Evolutionary conservation across 73 alveolate genomes (phyloP).

Genomic region (Breviolum minutum): DNA sequence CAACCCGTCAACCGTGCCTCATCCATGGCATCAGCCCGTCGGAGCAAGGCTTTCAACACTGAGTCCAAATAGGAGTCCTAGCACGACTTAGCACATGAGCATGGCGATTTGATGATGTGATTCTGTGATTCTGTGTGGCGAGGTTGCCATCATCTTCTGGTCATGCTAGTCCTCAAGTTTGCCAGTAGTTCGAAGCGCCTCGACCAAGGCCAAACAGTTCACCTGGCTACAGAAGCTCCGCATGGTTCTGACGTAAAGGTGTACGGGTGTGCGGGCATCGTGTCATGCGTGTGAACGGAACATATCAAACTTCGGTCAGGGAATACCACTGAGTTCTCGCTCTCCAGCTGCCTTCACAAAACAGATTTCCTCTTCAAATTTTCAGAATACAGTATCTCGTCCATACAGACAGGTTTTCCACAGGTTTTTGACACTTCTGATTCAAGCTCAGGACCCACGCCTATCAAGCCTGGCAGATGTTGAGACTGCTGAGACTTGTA

Average conservation of each 20-base stretch:
- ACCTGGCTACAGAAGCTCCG: neutral
- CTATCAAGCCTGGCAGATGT: no score
- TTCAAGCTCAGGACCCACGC: no score
- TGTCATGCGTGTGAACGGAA: no score
- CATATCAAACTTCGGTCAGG: neutral
- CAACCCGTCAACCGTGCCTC: neutral
- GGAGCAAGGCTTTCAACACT: neutral
- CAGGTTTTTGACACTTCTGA: no score
- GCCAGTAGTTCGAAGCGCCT: neutral
- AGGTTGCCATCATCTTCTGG: no score
- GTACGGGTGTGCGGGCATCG: no score
- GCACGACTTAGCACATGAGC: neutral
- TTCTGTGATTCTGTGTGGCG: neutral
- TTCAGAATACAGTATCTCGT: no score
- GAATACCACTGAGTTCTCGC: neutral
- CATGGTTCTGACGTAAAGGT: neutral
- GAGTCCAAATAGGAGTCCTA: slow-evolving; percentile 14
- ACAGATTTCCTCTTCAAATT: neutral
- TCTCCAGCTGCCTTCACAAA: neutral
- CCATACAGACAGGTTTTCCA: no score
- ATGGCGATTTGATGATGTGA: neutral
- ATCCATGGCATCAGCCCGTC: neutral
- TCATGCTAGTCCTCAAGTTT: neutral
- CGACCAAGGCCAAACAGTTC: slow-evolving; percentile 10
- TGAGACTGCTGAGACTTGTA: no score